These are phyloP conservation scores for Umbilicaria muhlenbergii DNA, from an alignment of 495 filamentous ascomycete genomes.

Conservation along the genomic window DNA sequence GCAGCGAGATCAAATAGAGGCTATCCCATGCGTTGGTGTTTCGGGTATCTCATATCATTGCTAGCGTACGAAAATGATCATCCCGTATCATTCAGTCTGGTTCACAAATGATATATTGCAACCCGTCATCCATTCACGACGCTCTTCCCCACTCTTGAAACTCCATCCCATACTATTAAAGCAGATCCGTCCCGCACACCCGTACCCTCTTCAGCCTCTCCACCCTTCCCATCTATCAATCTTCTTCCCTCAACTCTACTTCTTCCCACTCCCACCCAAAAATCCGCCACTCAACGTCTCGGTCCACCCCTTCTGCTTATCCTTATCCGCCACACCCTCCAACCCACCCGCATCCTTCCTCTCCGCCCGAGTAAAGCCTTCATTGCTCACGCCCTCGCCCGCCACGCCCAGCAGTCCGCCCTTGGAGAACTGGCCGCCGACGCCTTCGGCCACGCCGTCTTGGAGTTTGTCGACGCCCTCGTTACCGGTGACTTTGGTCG, in stretches of 20 bases:
- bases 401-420: slow-evolving; percentile 38
- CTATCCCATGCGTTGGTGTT: too few relatives aligned
- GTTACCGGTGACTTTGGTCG: slow-evolving; percentile 42
- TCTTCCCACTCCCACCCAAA: slow-evolving; percentile 4
- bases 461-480: slow-evolving; percentile 41
- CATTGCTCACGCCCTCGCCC: slow-evolving; percentile 36
- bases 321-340: slow-evolving; percentile 6
- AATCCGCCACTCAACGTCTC: slow-evolving; percentile 7
- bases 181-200: too few relatives aligned
- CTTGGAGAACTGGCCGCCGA: slow-evolving; percentile 37
- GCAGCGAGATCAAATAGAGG: too few relatives aligned
- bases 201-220: too few relatives aligned
- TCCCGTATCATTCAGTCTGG: too few relatives aligned
- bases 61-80: too few relatives aligned
- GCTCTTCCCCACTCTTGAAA: too few relatives aligned
- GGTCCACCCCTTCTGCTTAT: slow-evolving; percentile 8
- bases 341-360: slow-evolving; percentile 34
- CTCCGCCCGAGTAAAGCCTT: slow-evolving; percentile 43
- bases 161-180: too few relatives aligned
- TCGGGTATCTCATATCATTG: too few relatives aligned
- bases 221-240: too few relatives aligned
- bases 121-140: too few relatives aligned
- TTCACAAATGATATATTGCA: too few relatives aligned
- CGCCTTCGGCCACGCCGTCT: slow-evolving; percentile 36
- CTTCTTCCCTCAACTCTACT: background rate